phyloP scores from a whole-genome alignment of 257 asterid species.

The Dorcoceras hygrometricum region DNA sequence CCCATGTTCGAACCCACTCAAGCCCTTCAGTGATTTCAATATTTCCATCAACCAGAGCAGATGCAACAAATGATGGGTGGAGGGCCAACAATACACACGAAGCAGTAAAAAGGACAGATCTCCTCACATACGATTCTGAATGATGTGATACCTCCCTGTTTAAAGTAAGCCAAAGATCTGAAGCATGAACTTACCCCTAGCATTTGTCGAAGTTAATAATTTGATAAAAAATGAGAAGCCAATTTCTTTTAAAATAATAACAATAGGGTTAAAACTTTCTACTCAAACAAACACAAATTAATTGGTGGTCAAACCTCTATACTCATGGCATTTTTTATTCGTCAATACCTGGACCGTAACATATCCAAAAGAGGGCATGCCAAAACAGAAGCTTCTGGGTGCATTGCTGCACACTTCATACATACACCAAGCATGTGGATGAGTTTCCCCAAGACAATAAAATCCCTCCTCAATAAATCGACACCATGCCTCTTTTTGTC shows the following conservation, averaged over 20 bases:
- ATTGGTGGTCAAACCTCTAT: not conserved
- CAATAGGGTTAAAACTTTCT: no score
- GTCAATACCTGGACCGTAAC: slow-evolving; percentile 67
- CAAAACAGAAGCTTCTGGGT: slow-evolving; percentile 90
- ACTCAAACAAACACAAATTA: slow-evolving; percentile 18
- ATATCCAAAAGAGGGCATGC: slow-evolving; percentile 87
- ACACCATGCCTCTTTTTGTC: slow-evolving; percentile 93
- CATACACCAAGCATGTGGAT: slow-evolving; percentile 91
- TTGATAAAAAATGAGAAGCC: slow-evolving; percentile 5
- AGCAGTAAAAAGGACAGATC: slow-evolving; percentile 88
- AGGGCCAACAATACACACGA: slow-evolving; percentile 77
- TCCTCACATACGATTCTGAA: slow-evolving; percentile 81
- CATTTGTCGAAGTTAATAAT: not conserved
- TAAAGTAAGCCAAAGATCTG: slow-evolving; percentile 23
- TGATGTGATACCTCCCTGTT: slow-evolving; percentile 76
- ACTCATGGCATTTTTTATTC: slow-evolving; percentile 19
- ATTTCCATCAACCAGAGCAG: slow-evolving; percentile 68
- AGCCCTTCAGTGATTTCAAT: slow-evolving; percentile 68
- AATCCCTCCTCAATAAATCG: slow-evolving; percentile 82
- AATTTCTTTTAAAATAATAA: no score
- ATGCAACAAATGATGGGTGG: slow-evolving; percentile 80
- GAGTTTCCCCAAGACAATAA: slow-evolving; percentile 81
- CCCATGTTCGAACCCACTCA: slow-evolving; percentile 86
- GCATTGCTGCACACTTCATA: slow-evolving; percentile 89
- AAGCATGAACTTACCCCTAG: slow-evolving; percentile 18